Conservation (phyloP, 2,329 filamentous ascomycete genomes). For the Gyromitra esculenta region DNA sequence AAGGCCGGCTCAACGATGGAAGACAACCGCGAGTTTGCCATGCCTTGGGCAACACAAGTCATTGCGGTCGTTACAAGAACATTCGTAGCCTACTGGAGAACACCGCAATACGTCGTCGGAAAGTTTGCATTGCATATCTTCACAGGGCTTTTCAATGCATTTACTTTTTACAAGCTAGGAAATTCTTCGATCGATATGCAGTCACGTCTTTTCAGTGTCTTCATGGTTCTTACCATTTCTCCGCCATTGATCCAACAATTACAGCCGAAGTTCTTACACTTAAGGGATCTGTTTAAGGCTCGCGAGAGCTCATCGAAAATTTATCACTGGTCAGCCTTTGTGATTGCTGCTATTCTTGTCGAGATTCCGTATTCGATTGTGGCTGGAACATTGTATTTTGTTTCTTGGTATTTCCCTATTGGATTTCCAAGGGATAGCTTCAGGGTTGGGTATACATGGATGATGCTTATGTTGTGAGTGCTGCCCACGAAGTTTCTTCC, state of each 20-base stretch:
- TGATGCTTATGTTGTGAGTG: conserved; percentile 67
- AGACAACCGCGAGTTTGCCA: conserved; percentile 71
- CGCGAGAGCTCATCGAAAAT: conserved; percentile 81
- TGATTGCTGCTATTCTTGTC: conserved; percentile 71
- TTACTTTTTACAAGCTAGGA: conserved; percentile 74
- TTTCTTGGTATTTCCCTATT: conserved; percentile 67
- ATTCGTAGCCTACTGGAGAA: conserved; percentile 73
- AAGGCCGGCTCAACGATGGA: conserved; percentile 61
- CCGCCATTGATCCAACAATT: conserved; percentile 80
- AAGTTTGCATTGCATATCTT: conserved; percentile 72
- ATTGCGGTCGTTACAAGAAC: conserved; percentile 67
- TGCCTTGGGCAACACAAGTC: conserved; percentile 68
- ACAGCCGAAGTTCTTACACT: conserved; percentile 75
- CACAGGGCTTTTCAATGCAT: conserved; percentile 74
- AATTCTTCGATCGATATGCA: conserved; percentile 71
- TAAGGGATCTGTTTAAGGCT: conserved; percentile 73
- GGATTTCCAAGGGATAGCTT: conserved; percentile 61
- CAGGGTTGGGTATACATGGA: conserved; percentile 70
- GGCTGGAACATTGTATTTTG: conserved; percentile 72
- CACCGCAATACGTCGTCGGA: conserved; percentile 71
- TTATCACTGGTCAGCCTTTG: conserved; percentile 79
- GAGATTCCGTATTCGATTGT: conserved; percentile 77
- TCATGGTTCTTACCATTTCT: conserved; percentile 79
- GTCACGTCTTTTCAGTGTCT: conserved; percentile 77
- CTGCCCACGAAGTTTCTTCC: background rate